Evolutionary conservation across 1,139 yeast species (phyloP), one percentile per base, ranked within the genome.

Genomic region (Candida albicans): DNA sequence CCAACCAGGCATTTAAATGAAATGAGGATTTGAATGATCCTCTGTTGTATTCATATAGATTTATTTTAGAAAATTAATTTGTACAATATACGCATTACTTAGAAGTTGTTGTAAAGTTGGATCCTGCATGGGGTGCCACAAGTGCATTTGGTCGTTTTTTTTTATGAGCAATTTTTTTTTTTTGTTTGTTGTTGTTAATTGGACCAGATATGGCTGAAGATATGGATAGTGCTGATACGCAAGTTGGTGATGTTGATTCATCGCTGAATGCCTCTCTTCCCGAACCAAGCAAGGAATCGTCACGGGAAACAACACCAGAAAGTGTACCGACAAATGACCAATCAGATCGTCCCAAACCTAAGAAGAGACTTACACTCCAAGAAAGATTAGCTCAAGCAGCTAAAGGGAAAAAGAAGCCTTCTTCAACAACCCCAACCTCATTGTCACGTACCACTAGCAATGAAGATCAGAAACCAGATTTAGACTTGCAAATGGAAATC

Each of bases 301-400:
- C 32, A 12, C 32, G 32, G 7, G 32, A 29, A 29, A 12, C 14
- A 3, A 29, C 35, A 29, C 35, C 27, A 14, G 35, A 28, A 18
- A 18, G 22, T 18, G 5, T 18, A 18, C 22, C 22, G n/a, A 12
- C 29, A n/a, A 37, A 18, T 30, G 32, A 28, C 18, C 39, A 28
- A 28, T 13, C 31, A 31, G 33, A 35, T 12, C 31, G 13, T 8
- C 26, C 11, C 9, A 52, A 52, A 37, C 56, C 58, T 12, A 57
- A 61, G 31, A 80, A 81, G 53, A 70, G 87, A 52, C 66, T 85
- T 36, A 77, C 95, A 0, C 68, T 87, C 54, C 91, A 88, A 57
- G 96, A 89, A 56, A 69, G 96, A 50, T 69, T 89, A 45, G 95
- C 95, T 1, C 65, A 83, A 53, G 96, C 96, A 1, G 90, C 91